Evolutionary conservation across 2,329 filamentous ascomycete species (phyloP), one percentile per base, ranked within the genome.

Genomic region (Sclerotinia spermophila): DNA sequence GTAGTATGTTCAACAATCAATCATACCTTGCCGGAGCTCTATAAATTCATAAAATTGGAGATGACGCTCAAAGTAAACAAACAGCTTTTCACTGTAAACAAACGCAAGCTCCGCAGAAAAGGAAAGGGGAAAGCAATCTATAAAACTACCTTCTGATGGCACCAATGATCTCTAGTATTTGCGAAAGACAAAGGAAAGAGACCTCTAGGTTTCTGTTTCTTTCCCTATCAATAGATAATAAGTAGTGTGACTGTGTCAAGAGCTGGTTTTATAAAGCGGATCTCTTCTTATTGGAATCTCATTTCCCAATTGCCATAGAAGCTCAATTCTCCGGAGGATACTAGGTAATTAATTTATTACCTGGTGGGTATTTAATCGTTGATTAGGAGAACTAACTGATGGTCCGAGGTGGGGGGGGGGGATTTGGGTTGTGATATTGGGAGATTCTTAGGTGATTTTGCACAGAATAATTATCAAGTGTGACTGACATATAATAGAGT

Each of bases 1-100:
- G 51, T 51, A 35, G 42, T 40, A 44, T 67, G 42, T 65, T 75
- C 71, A 74, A 44, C 40, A 58, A 45, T 53, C 68, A 70, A 60
- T 72, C 68, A 74, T 73, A 68, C 35, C 59, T 45, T 56, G 42
- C 40, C 40, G 17, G 33, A 60, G 40, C 40, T 60, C 11, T 33
- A 2, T 59, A 24, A 60, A 44, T 40, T 60, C 40, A 21, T n/a
- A 48, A 21, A 53, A 65, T 5, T 24, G 7, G 5, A 65, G 62
- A 65, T 53, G 45, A 53, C 17, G 45, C 45, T 53, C 62, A 38
- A 53, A 53, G 45, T 53, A 53, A 65, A 65, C 45, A 65, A 65
- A 65, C 61, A 21, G 33, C 15, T 13, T 65, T 65, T 27, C 62
- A 33, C 24, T 53, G 45, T 53, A 66, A 66, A 66, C n/a, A 66